Base-by-base conservation (phyloP, 805 yeast species). In the Maudiozyma pseudohumilis region DNA sequence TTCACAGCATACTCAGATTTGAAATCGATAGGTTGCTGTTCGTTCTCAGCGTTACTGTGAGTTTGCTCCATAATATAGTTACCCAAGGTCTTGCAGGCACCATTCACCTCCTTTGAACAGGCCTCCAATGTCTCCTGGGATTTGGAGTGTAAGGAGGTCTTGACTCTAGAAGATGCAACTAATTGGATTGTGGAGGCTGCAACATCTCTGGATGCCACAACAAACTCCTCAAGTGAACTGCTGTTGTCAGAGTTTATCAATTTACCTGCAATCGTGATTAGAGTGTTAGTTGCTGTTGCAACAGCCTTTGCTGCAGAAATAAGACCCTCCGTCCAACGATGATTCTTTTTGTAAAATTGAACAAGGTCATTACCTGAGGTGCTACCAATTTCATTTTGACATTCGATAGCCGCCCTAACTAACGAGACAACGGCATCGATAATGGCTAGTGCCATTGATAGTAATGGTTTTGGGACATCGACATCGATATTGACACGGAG, bases 261-360 rank as follows among this genome's bases (percentile, higher is more conserved):
- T 15, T 94, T 92, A 61, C 85, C 92, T 0, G 95, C 94, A n/a
- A 85, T 80, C 42, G 74, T 74, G 42, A 86, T 86, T 45, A 86
- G 68, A n/a, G 80, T 65, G 50, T 78, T 80, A 2, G 96, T 87
- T 1, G 95, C 75, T 2, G 74, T 74, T 2, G 94, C 95, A 28
- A 86, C 92, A 1, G 89, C 78, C 49, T 80, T 79, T 1, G 95
- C 85, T 13, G 95, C 95, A 42, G 94, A 81, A 22, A 86, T 77
- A 40, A 86, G 74, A 17, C 96, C 96, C 60, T 87, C 94, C 0
- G 95, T 84, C 96, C 96, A 86, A 50, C 89, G 71, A 59, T 78
- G 86, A 57, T 86, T 82, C 60, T 84, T 85, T 56, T 80, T 82
- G 62, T 87, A 87, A 57, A 80, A 86, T 32, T 81, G 82, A 10